Evolutionary conservation across 768 basidiomycete species (phyloP), one percentile per base, ranked within the genome.

Genomic region (Russula sp.): DNA sequence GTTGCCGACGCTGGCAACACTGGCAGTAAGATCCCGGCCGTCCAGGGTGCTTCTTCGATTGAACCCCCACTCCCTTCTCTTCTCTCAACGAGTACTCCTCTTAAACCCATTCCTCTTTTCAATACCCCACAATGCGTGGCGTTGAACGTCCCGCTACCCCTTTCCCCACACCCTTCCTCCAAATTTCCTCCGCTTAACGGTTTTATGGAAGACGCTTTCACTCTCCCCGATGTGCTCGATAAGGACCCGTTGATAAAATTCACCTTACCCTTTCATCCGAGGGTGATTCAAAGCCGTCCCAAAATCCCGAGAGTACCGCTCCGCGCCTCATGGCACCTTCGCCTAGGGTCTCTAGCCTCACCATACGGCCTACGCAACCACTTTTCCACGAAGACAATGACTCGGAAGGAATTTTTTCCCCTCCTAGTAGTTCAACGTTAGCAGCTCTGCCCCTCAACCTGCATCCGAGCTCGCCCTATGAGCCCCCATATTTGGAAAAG

Each of bases 41-140:
- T 40, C 20, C 44, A 58, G 16, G 31, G 40, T 20, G 37, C 51
- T 54, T 54, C 62, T 54, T 58, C 35, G 5, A 57, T 47, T 35
- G 56, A 63, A 32, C 22, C 22, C 5, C 61, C 48, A 16, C 51
- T 20, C 27, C 37, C 32, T n/a, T n/a, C 51, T 57, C 50, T 45
- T 34, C n/a, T n/a, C n/a, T 40, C 34, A 2, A 35, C 56, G 10
- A 42, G 27, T n/a, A 32, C 42, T 31, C 37, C 44, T 39, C 35
- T 63, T 34, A 58, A 53, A 14, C n/a, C 20, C 13, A 37, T 37
- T 35, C 20, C 62, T 48, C 56, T 31, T 31, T 6, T 34, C 42
- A 22, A 35, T 35, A 20, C 62, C n/a, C 49, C 53, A 9, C 57
- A 58, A 58, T 54, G 62, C 16, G 39, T 53, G 50, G 51, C 45